Percentiles rank a stretch among this genome's conserved stretches.
phyloP scores from a whole-genome alignment of 768 basidiomycete species.

The Trametopsis cervina region DNA sequence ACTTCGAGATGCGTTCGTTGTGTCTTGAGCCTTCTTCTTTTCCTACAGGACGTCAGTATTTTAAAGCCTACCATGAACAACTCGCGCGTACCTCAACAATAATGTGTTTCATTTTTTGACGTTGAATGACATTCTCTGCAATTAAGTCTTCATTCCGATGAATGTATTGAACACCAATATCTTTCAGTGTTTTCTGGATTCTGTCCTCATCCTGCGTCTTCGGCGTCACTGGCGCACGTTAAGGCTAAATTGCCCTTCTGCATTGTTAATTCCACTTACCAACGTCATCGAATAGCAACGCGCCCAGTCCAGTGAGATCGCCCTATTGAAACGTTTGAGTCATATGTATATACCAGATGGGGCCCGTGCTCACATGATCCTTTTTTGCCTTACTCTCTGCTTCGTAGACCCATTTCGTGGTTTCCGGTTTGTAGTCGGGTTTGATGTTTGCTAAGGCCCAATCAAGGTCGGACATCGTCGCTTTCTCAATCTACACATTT shows the following conservation, averaged over 20 bases:
- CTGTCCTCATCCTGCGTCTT: slow-evolving; percentile 35
- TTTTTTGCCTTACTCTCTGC: slow-evolving; percentile 27
- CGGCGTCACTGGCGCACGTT: slow-evolving; percentile 34
- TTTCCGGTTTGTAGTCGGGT: slow-evolving; percentile 25
- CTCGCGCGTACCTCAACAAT: slow-evolving; percentile 38
- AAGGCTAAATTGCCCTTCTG: no score
- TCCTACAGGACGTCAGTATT: neutral
- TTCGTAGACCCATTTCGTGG: slow-evolving; percentile 38
- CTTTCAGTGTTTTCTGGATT: slow-evolving; percentile 48
- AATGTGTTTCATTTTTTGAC: slow-evolving; percentile 44
- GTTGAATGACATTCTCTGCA: slow-evolving; percentile 60
- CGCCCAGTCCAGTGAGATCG: slow-evolving; percentile 52
- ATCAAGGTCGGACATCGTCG: slow-evolving; percentile 65
- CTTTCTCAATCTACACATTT: slow-evolving; percentile 61
- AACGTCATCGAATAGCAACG: slow-evolving; percentile 63
- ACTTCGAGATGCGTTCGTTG: slow-evolving; percentile 5
- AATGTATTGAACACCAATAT: slow-evolving; percentile 62
- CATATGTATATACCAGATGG: neutral
- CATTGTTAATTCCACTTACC: slow-evolving; percentile 35
- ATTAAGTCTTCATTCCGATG: slow-evolving; percentile 72
- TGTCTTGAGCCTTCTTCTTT: slow-evolving; percentile 17
- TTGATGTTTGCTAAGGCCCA: slow-evolving; percentile 73
- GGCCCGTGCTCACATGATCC: slow-evolving; percentile 14
- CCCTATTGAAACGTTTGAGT: slow-evolving; percentile 28
- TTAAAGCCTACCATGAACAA: neutral